Percentiles rank a stretch among this genome's conserved stretches.
Evolutionary conservation across 208 protist genomes (phyloP).

Genomic region (Trypanosoma rangeli): DNA sequence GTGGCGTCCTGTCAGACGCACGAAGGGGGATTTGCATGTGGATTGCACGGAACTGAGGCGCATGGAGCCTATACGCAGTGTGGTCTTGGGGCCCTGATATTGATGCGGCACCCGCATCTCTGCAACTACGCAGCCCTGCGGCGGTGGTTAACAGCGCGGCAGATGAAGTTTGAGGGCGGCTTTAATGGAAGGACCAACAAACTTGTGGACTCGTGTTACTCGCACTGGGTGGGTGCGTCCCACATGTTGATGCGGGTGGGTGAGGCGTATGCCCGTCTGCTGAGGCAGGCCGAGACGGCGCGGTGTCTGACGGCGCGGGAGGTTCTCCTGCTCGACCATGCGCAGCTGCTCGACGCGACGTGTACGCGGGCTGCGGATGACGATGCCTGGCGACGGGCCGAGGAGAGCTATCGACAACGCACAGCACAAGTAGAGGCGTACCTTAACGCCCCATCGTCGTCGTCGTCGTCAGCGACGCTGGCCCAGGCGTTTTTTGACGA

Average conservation of each 20-base stretch:
- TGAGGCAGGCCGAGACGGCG: background rate
- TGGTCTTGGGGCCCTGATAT: conserved; percentile 66
- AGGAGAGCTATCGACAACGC: conserved; percentile 28
- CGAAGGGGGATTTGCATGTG: conserved; percentile 90
- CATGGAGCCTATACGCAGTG: conserved; percentile 95
- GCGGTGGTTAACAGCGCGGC: conserved; percentile 79
- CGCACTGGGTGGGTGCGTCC: conserved; percentile 94
- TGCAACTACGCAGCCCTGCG: conserved; percentile 54
- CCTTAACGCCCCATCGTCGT: conserved; percentile 21
- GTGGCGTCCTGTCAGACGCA: conserved; percentile 87
- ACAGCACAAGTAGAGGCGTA: conserved; percentile 36
- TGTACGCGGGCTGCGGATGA: conserved; percentile 17
- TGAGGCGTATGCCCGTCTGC: conserved; percentile 44
- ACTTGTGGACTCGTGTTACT: conserved; percentile 98
- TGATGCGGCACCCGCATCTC: conserved; percentile 60
- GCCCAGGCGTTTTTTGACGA: conserved; percentile 36
- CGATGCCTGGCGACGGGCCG: conserved; percentile 41
- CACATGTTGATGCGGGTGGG: conserved; percentile 60
- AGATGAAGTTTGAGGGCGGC: conserved; percentile 84
- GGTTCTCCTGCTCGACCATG: conserved; percentile 64
- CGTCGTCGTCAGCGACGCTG: background rate
- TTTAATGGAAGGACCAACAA: conserved; percentile 98
- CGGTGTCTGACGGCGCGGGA: conserved; percentile 47
- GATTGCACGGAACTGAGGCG: conserved; percentile 55
- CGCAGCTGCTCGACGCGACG: conserved; percentile 58